phyloP scores from a whole-genome alignment of 805 yeast genomes.

The Ogataea methanolica region DNA sequence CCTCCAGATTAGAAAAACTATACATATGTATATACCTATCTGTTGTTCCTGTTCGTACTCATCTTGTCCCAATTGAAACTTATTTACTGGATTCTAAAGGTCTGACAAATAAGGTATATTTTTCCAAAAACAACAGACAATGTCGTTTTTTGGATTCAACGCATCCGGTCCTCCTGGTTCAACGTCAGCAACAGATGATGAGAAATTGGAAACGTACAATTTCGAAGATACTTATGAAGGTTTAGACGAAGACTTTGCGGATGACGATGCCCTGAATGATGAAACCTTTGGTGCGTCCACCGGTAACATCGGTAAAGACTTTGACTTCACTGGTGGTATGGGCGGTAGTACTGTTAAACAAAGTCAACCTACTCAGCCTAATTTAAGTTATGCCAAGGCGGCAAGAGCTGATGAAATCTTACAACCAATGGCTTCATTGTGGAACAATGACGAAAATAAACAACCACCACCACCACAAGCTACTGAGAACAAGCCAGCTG shows the following conservation, averaged over 20 bases:
- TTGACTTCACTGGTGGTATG: constrained; percentile 50
- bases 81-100: too few relatives aligned
- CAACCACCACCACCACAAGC: constrained; percentile 14
- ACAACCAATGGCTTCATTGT: constrained; percentile 68
- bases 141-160: constrained; percentile 70
- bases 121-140: constrained; percentile 16
- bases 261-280: constrained; percentile 75
- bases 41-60: background rate
- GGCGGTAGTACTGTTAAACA: constrained; percentile 16
- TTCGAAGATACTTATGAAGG: constrained; percentile 85
- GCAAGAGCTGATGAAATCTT: constrained; percentile 40
- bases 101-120: background rate
- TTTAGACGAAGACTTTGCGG: constrained; percentile 58
- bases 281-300: constrained; percentile 68
- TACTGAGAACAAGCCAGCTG: constrained; percentile 14
- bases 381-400: constrained; percentile 39
- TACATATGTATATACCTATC: too few relatives aligned
- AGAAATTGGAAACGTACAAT: constrained; percentile 44
- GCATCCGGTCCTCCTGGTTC: constrained; percentile 36
- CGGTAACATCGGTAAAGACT: constrained; percentile 48
- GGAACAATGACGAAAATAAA: constrained; percentile 40
- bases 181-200: constrained; percentile 22
- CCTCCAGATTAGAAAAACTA: too few relatives aligned
- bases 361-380: constrained; percentile 22
- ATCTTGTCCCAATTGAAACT: background rate